A percentile compares a stretch with the other conserved stretches of the same genome.
These are phyloP conservation scores for Apostasia ramifera DNA, from an alignment of 106 monocot species.

Conservation along the genomic window DNA sequence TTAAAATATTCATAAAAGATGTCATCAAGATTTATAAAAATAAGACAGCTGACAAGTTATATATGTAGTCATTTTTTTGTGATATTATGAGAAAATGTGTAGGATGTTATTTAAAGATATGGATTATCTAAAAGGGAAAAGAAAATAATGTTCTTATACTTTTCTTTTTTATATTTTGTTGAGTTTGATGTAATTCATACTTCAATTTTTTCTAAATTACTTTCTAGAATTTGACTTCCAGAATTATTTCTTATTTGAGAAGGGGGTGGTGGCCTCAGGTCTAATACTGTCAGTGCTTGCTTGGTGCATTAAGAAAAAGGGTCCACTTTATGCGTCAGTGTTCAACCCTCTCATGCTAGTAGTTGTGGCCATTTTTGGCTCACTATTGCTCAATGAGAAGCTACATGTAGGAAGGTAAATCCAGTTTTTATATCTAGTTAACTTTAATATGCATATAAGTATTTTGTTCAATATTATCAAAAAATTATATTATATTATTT, in stretches of 20 bases:
- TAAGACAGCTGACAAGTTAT: too few relatives aligned
- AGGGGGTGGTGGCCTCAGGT: slow-evolving; percentile 58
- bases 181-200: too few relatives aligned
- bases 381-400: slow-evolving; percentile 20
- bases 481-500: background rate
- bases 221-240: too few relatives aligned
- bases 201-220: too few relatives aligned
- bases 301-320: slow-evolving; percentile 46
- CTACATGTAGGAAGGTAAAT: slow-evolving; percentile 18
- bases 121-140: too few relatives aligned
- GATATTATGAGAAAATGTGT: too few relatives aligned
- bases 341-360: slow-evolving; percentile 24
- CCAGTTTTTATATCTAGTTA: background rate
- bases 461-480: background rate
- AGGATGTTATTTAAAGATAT: too few relatives aligned
- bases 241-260: background rate
- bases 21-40: too few relatives aligned
- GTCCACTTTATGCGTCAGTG: slow-evolving; percentile 25
- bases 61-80: too few relatives aligned
- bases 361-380: slow-evolving; percentile 14
- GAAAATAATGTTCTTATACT: too few relatives aligned
- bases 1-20: too few relatives aligned
- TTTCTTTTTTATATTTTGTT: too few relatives aligned
- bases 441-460: background rate
- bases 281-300: slow-evolving; percentile 33